Evolutionary conservation across 768 basidiomycete genomes (phyloP), one percentile per base, ranked within the genome.

Genomic region (Clathrus columnatus): DNA sequence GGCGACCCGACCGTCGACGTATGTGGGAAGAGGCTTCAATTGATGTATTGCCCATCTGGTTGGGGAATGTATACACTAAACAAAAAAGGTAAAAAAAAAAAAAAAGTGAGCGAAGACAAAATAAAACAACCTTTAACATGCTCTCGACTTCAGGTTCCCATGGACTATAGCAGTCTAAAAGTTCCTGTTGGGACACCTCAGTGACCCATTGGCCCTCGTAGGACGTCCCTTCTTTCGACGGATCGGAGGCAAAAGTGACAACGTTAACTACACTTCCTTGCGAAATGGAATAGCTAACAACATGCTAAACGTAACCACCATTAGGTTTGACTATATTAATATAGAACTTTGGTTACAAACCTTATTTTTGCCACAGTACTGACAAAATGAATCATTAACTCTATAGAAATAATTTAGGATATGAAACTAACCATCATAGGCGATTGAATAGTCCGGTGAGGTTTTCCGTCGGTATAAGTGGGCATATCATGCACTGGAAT

Each of bases 261-360:
- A 85, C 73, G 61, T 85, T 88, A 60, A 88, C 69, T 57, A 74
- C 67, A 59, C 71, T 75, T 5, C 83, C 82, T 27, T 72, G 72
- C 2, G 79, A 71, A 14, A 87, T 79, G 0, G 83, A 77, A 64
- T 87, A 86, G 1, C 73, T 76, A 16, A 86, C 72, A 42, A 84
- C 64, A 62, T 79, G 79, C 85, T 87, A 30, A 5, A 47, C 47
- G 21, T n/a, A n/a, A n/a, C n/a, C n/a, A n/a, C n/a, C n/a, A n/a
- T n/a, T n/a, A n/a, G n/a, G n/a, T n/a, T n/a, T n/a, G n/a, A n/a
- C n/a, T n/a, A n/a, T n/a, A n/a, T n/a, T n/a, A n/a, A n/a, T n/a
- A n/a, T n/a, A n/a, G n/a, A n/a, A n/a, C n/a, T n/a, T n/a, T n/a
- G n/a, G n/a, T 16, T 18, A 20, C 14, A 65, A 60, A 77, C 76